phyloP scores from a whole-genome alignment of 2,329 filamentous ascomycete species.

The Nectriaceae sp. region DNA sequence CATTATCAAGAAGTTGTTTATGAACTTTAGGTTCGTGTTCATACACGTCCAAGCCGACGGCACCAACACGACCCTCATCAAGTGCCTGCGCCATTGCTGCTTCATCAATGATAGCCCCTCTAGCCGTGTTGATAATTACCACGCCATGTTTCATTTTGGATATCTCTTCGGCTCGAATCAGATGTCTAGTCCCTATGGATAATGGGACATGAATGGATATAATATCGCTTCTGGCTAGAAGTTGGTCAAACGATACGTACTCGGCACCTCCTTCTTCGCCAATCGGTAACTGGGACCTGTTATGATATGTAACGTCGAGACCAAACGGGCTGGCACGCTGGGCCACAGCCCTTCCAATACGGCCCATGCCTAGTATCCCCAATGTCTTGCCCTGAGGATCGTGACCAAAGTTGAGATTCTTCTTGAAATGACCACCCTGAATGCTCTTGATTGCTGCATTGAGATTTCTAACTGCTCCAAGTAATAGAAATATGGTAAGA shows the following conservation, averaged over 20 bases:
- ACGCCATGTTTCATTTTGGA: constrained; percentile 56
- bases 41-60: constrained; percentile 58
- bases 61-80: constrained; percentile 54
- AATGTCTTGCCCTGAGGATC: constrained; percentile 67
- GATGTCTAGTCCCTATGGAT: constrained; percentile 51
- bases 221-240: constrained; percentile 55
- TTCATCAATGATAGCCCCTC: constrained; percentile 59
- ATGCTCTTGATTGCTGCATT: constrained; percentile 61
- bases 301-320: constrained; percentile 61
- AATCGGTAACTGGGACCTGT: constrained; percentile 42
- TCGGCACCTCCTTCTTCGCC: constrained; percentile 45
- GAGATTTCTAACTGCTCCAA: constrained; percentile 68
- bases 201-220: constrained; percentile 56
- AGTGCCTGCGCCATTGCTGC: constrained; percentile 54
- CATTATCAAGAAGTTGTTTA: constrained; percentile 58
- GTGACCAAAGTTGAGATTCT: constrained; percentile 59
- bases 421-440: constrained; percentile 58
- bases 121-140: constrained; percentile 58
- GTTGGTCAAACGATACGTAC: constrained; percentile 56
- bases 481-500: constrained; percentile 68
- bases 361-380: constrained; percentile 62
- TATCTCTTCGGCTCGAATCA: constrained; percentile 53
- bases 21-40: constrained; percentile 63
- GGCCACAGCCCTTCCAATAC: constrained; percentile 53
- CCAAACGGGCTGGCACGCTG: constrained; percentile 55